phyloP scores from a whole-genome alignment of 331 rosid genomes.

The Cydonia oblonga region DNA sequence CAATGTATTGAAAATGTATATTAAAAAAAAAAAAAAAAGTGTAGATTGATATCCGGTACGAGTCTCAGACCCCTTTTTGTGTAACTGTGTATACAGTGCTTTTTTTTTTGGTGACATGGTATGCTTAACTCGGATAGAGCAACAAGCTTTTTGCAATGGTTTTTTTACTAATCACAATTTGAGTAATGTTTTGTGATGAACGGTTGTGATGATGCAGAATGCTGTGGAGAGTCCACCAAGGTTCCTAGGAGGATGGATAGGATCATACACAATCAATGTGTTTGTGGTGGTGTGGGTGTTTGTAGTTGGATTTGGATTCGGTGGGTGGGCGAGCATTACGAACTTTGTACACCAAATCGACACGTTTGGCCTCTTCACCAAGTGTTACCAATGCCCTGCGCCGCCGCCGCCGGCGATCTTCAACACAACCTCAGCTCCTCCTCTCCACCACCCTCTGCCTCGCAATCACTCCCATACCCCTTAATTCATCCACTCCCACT shows the following conservation, averaged over 20 bases:
- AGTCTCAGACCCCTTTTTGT: too few species aligned
- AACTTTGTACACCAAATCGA: conserved; percentile 88
- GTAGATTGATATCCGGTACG: too few species aligned
- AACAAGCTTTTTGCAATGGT: not conserved
- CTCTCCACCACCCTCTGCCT: conserved; percentile 14
- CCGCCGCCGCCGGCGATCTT: conserved; percentile 9
- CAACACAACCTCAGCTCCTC: conserved; percentile 27
- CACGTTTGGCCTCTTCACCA: conserved; percentile 90
- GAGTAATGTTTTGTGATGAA: not conserved
- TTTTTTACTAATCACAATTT: not conserved
- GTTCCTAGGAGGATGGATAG: conserved; percentile 81
- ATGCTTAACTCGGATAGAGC: not conserved
- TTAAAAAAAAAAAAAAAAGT: too few species aligned
- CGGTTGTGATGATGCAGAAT: conserved; percentile 49
- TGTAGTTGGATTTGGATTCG: conserved; percentile 89
- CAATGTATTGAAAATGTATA: too few species aligned
- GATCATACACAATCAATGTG: conserved; percentile 49
- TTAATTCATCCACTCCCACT: not conserved
- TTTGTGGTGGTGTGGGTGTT: conserved; percentile 86
- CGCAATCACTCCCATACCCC: conserved; percentile 8
- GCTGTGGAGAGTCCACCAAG: conserved; percentile 90
- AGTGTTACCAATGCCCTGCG: conserved; percentile 81
- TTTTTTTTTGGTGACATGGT: not conserved
- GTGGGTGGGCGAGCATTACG: conserved; percentile 97
- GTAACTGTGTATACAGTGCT: not conserved